These are phyloP conservation scores for Elasticomyces elasticus DNA, from an alignment of 495 filamentous ascomycete species.

Conservation along the genomic window DNA sequence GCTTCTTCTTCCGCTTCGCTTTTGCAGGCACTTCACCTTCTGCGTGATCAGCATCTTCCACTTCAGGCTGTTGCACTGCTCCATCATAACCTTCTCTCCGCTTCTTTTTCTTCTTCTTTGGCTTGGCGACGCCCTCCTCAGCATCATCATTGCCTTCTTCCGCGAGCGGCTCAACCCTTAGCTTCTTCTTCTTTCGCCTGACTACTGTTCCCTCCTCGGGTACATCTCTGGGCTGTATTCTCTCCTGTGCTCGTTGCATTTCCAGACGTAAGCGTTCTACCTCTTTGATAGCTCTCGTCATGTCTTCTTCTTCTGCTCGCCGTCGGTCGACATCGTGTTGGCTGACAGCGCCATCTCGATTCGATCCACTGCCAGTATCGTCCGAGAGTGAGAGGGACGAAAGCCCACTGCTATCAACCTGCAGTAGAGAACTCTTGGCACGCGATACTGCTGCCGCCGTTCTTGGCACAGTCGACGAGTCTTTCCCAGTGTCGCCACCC, in stretches of 20 bases:
- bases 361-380: constrained; percentile 19
- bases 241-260: constrained; percentile 85
- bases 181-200: constrained; percentile 65
- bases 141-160: constrained; percentile 2
- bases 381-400: constrained; percentile 52
- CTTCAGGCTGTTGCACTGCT: neutral
- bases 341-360: constrained; percentile 7
- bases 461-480: neutral
- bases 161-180: constrained; percentile 19
- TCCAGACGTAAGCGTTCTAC: constrained; percentile 75
- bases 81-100: constrained; percentile 3
- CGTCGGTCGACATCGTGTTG: constrained; percentile 42
- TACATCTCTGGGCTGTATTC: constrained; percentile 59
- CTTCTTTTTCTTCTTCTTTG: constrained; percentile 44
- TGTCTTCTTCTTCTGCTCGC: constrained; percentile 65
- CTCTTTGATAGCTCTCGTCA: constrained; percentile 72
- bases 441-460: constrained; percentile 28
- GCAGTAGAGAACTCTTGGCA: constrained; percentile 51
- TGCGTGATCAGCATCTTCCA: constrained; percentile 7
- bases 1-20: constrained; percentile 25
- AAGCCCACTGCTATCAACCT: constrained; percentile 77
- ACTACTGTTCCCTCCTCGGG: constrained; percentile 64
- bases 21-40: constrained; percentile 6
- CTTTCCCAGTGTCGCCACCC: constrained; percentile 19
- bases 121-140: constrained; percentile 30